Base-by-base conservation (phyloP, 495 filamentous ascomycete species). In the Talaromyces ruber region DNA sequence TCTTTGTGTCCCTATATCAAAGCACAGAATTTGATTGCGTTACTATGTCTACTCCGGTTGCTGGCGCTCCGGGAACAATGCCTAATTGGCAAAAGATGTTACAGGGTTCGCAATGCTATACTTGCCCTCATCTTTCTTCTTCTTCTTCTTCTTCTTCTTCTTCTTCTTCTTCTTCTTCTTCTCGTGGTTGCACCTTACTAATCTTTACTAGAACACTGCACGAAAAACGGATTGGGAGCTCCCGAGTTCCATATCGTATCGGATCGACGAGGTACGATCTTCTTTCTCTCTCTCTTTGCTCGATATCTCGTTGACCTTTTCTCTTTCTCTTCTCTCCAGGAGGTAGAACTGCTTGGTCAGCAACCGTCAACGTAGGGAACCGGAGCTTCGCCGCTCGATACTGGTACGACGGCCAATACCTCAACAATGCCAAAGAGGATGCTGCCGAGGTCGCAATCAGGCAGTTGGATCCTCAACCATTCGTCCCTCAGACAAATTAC, bases 321-420 rank as follows among this genome's bases (percentile, higher is more conserved):
- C 56, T 61, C 16, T 47, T 62, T 37, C 26, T 55, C 12, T 62
- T 25, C 56, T 53, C 58, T 67, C 56, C 68, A 96, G 91, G 92
- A 67, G 92, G 91, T 65, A 88, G 92, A 64, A 97, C 92, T 32
- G 92, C 92, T 58, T 97, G 92, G 92, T 93, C 91, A 55, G 86
- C 84, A 74, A 80, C 75, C 34, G 88, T 95, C 62, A 80, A 72
- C 14, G 76, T 93, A 60, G 68, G 74, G 63, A 81, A 85, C 62
- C 67, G 77, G 51, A 69, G 69, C 51, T 77, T 87, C 68, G 62
- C 76, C 8, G 93, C 92, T 43, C 86, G 91, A 62, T 95, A 86
- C 77, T 97, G 90, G 91, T 97, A 95, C 73, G 91, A 95, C 72
- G 92, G 90, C 39, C 83, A 91, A 65, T 89, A 88, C 67, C 75